A percentile compares a stretch with the other conserved stretches of the same genome.
Conservation (phyloP, 148 eudicot genomes). For the Mesembryanthemum crystallinum region DNA sequence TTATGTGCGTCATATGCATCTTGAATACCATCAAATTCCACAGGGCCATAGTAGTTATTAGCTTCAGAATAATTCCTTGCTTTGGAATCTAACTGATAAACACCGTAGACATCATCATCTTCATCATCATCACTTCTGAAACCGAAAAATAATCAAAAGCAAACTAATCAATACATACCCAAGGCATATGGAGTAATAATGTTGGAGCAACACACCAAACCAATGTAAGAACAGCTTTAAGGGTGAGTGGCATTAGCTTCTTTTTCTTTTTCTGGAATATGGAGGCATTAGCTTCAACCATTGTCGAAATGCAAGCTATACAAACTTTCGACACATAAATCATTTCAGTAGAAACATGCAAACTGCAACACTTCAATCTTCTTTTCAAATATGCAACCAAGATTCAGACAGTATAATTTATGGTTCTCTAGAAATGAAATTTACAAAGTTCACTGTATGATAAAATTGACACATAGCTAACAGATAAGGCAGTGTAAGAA, state of each 20-base stretch:
- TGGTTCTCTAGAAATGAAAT: neutral
- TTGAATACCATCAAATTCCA: constrained; percentile 41
- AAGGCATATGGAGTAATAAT: neutral
- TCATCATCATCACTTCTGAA: constrained; percentile 60
- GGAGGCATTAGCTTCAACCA: neutral
- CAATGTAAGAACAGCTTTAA: neutral
- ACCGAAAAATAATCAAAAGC: constrained; percentile 24
- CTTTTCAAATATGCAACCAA: neutral
- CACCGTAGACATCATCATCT: constrained; percentile 53
- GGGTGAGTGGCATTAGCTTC: neutral
- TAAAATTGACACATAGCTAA: neutral
- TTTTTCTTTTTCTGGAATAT: too few species aligned
- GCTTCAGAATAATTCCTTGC: constrained; percentile 37
- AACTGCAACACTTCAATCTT: neutral
- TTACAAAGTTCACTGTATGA: neutral
- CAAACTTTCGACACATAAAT: neutral
- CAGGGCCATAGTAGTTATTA: constrained; percentile 47
- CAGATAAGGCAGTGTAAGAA: neutral
- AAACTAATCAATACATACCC: neutral
- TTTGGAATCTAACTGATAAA: constrained; percentile 42
- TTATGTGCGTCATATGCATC: constrained; percentile 42
- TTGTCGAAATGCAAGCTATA: neutral
- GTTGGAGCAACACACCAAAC: neutral
- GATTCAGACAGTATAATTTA: neutral
- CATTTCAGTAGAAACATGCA: neutral